Conservation (phyloP, 345 rosid genomes). For the Excoecaria agallocha region DNA sequence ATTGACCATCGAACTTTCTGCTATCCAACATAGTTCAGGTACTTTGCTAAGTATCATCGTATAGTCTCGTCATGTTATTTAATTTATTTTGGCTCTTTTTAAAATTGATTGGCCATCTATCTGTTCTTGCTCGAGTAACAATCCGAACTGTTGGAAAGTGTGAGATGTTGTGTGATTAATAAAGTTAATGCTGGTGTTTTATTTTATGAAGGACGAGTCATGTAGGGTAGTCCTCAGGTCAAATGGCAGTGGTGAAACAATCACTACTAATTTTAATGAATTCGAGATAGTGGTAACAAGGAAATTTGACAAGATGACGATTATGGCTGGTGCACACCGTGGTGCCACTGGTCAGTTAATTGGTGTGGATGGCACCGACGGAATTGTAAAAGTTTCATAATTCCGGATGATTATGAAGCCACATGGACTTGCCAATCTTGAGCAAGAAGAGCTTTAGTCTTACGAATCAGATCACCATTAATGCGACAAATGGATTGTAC, state of each 20-base stretch:
- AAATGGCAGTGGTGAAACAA: conserved; percentile 54
- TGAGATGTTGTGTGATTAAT: neutral
- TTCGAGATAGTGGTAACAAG: conserved; percentile 67
- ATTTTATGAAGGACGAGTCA: conserved; percentile 64
- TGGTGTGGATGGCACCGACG: conserved; percentile 88
- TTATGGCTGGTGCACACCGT: conserved; percentile 74
- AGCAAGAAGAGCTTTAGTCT: no score
- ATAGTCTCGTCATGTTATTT: no score
- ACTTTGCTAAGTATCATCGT: no score
- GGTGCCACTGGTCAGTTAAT: conserved; percentile 86
- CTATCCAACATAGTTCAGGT: no score
- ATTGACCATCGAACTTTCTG: no score
- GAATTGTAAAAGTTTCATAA: conserved; percentile 85
- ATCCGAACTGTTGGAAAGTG: neutral
- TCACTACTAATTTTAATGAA: conserved; percentile 47
- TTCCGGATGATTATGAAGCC: no score
- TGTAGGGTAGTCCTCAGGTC: conserved; percentile 69
- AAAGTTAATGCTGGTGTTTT: neutral
- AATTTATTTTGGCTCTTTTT: no score
- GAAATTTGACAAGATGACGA: conserved; percentile 79
- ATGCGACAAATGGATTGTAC: no score
- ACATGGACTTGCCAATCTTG: no score
- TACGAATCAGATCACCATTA: no score
- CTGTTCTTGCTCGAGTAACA: no score
- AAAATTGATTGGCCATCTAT: no score